Conservation (phyloP, 306 rosid species). For the Vicia sativa region DNA sequence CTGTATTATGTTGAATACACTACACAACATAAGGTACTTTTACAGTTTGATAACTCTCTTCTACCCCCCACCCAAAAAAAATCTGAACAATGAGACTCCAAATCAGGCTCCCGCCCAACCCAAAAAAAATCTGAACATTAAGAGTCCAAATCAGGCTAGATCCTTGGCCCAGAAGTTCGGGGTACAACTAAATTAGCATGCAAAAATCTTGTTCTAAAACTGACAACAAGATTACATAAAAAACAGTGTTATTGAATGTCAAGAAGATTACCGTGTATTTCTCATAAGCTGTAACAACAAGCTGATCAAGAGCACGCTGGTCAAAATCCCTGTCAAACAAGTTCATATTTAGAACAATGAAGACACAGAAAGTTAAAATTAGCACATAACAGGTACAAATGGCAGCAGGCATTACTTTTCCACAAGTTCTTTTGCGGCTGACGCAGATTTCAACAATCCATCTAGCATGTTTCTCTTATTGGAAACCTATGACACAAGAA, state of each 20-base stretch:
- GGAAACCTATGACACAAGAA: constrained; percentile 56
- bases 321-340: constrained; percentile 77
- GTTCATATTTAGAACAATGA: constrained; percentile 34
- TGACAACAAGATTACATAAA: constrained; percentile 28
- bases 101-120: not conserved
- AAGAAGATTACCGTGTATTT: constrained; percentile 78
- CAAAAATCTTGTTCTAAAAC: constrained; percentile 9
- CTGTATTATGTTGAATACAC: not conserved
- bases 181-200: constrained; percentile 27
- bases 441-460: constrained; percentile 61
- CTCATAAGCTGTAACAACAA: constrained; percentile 73
- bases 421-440: constrained; percentile 60
- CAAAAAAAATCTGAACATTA: constrained; percentile 1
- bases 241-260: constrained; percentile 25
- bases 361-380: constrained; percentile 35
- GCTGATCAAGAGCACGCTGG: constrained; percentile 77
- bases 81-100: constrained; percentile 15
- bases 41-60: not conserved
- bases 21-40: not conserved
- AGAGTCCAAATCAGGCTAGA: constrained; percentile 13
- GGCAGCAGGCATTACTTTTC: constrained; percentile 62
- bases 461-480: constrained; percentile 70
- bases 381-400: constrained; percentile 41
- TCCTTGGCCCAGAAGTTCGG: not conserved
- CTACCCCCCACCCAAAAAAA: not conserved